Base-by-base conservation (phyloP, 257 asterid genomes). In the Scutellaria galericulata region DNA sequence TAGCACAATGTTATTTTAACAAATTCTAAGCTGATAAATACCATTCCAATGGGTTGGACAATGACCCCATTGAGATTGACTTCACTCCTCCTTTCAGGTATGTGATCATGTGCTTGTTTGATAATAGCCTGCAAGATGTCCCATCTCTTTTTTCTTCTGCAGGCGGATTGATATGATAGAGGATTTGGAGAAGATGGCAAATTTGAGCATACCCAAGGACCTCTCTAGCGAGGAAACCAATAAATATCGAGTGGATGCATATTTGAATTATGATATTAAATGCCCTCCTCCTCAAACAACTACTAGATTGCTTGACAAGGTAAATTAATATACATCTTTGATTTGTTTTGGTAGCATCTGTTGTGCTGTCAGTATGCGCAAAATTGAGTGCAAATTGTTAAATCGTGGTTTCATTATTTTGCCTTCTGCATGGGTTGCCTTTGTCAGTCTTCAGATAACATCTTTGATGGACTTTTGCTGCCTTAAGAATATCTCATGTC, bases 11-110 rank as follows among this genome's bases (percentile, higher is more conserved):
- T 54, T 59, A 46, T 14, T 50, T 39, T 68, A 39, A 64, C 59
- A 14, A 37, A 48, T 54, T 71, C 35, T 55, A 5, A 39, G 37
- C 55, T 69, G 53, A 35, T 20, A 84, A 86, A 75, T 94, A 86
- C 64, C 99, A 94, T 72, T 93, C 98, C n/a, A 88, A 91, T 74
- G 97, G 98, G 13, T 76, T 55, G 60, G 94, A 85, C 41, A 70
- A 74, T 1, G 99, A 91, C 11, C 95, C 97, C 11, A 82, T 91
- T 75, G 96, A 87, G 83, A 94, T 94, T n/a, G 98, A 94, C 80
- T 94, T 94, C 52, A 89, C 99, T 44, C 98, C 99, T 70, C 97
- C 99, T 18, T 94, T 94, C 89, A 91, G 99, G 99, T 94, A 20
- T 50, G 46, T 40, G 55, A 24, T 66, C 13, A 20, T 66, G 7